Evolutionary conservation across 306 rosid species (phyloP).

Genomic region (Delonix regia): DNA sequence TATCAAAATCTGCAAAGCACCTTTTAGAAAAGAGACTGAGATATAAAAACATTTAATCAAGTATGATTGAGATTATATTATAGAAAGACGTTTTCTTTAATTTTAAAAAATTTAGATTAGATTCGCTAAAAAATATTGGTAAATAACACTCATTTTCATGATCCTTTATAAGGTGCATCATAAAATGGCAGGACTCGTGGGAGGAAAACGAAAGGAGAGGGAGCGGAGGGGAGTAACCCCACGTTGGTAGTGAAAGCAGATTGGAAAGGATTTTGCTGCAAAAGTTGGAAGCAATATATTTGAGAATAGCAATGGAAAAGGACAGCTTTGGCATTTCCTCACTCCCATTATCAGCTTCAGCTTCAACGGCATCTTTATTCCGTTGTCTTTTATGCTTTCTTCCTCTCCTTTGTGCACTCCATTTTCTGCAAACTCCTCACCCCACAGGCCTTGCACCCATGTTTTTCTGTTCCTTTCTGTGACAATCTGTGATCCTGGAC

Average conservation of each 20-base stretch:
- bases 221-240: constrained; percentile 45
- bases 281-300: constrained; percentile 56
- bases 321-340: constrained; percentile 50
- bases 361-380: constrained; percentile 22
- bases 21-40: neutral
- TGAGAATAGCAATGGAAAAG: constrained; percentile 40
- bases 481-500: too few relatives aligned
- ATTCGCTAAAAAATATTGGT: neutral
- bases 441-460: neutral
- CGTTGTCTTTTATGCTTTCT: too few relatives aligned
- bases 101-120: neutral
- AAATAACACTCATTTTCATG: neutral
- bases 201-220: neutral
- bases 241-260: constrained; percentile 33
- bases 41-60: neutral
- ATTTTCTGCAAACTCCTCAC: neutral
- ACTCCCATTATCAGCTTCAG: neutral
- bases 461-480: neutral
- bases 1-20: neutral
- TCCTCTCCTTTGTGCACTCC: neutral
- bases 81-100: neutral
- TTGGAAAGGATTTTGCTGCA: constrained; percentile 28
- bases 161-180: neutral
- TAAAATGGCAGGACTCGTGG: neutral
- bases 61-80: neutral